These are phyloP conservation scores for Globisporangium ultimum DNA, from an alignment of 352 stramenopile genomes.

Conservation along the genomic window DNA sequence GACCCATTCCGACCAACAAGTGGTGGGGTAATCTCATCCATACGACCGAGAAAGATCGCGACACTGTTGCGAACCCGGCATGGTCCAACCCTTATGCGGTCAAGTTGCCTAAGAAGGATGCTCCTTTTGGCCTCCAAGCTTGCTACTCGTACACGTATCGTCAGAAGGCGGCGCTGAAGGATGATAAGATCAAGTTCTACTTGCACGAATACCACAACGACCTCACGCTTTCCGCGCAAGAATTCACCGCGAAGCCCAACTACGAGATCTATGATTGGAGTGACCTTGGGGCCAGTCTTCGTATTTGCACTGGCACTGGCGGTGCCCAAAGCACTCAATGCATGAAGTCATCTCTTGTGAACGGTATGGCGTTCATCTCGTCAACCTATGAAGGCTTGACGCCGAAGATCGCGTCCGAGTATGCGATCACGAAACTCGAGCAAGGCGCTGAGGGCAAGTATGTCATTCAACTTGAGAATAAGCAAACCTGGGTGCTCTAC, in stretches of 20 bases:
- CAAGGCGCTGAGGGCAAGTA: constrained; percentile 44
- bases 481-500: constrained; percentile 77
- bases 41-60: constrained; percentile 34
- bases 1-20: constrained; percentile 72
- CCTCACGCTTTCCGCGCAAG: constrained; percentile 53
- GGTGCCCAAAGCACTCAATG: constrained; percentile 20
- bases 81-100: constrained; percentile 73
- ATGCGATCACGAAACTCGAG: constrained; percentile 45
- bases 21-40: constrained; percentile 83
- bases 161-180: constrained; percentile 31
- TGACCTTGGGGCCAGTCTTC: constrained; percentile 56
- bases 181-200: constrained; percentile 57
- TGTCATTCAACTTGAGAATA: constrained; percentile 58
- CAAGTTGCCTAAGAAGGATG: constrained; percentile 34
- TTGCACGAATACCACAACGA: constrained; percentile 62
- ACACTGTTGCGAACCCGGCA: constrained; percentile 38
- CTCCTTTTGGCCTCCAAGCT: constrained; percentile 46
- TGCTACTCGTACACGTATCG: constrained; percentile 69
- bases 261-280: constrained; percentile 68
- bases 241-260: constrained; percentile 47
- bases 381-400: constrained; percentile 56
- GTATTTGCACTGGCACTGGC: constrained; percentile 37
- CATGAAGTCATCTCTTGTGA: constrained; percentile 57
- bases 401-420: constrained; percentile 41
- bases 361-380: constrained; percentile 72